A percentile compares a stretch with the other conserved stretches of the same genome.
Conservation (phyloP, 257 asterid genomes). For the Scutellaria minor region DNA sequence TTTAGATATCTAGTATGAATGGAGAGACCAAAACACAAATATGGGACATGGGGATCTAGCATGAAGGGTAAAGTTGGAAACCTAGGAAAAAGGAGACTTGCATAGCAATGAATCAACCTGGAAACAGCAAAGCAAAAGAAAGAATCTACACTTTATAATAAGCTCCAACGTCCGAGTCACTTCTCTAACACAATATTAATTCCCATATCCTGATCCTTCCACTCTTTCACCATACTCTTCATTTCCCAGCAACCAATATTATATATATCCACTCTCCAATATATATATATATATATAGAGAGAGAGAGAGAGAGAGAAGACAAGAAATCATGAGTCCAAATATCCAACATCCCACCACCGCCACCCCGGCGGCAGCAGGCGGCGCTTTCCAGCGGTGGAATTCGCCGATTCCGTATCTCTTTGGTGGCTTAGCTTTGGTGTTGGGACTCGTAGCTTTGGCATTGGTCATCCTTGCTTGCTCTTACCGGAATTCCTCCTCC, state of each 20-base stretch:
- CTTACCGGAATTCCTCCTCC: constrained; percentile 39
- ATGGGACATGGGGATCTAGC: too few species aligned
- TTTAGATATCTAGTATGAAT: too few species aligned
- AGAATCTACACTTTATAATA: neutral
- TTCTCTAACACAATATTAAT: neutral
- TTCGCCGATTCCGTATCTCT: constrained; percentile 54
- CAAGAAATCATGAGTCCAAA: constrained; percentile 27
- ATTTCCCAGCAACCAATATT: neutral
- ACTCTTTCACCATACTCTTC: neutral
- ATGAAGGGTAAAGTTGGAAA: neutral
- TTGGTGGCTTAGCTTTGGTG: constrained; percentile 31
- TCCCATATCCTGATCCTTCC: neutral
- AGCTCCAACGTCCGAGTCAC: neutral
- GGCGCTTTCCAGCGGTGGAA: constrained; percentile 55
- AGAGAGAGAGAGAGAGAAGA: neutral
- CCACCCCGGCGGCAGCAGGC: constrained; percentile 36
- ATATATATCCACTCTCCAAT: neutral
- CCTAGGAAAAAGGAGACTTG: neutral
- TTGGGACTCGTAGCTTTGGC: constrained; percentile 43
- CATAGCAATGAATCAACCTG: neutral
- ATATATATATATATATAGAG: too few species aligned
- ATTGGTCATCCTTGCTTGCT: constrained; percentile 44
- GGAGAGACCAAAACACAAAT: too few species aligned
- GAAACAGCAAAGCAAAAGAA: neutral
- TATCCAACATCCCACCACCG: constrained; percentile 44